phyloP scores from a whole-genome alignment of 192 early-diverging fungal genomes.

The Umbelopsis isabellina region DNA sequence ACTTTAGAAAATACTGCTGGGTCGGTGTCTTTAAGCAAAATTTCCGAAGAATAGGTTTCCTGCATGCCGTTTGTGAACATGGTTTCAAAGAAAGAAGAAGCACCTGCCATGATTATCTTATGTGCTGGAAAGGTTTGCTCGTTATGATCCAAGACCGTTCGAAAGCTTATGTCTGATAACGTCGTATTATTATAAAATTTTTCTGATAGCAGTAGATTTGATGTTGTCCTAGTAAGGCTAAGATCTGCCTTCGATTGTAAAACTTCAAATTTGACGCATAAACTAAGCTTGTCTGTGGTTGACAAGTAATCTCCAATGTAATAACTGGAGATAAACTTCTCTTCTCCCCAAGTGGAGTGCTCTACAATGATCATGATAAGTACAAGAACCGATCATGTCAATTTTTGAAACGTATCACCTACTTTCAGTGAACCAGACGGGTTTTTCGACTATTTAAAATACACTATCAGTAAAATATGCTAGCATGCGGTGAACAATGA shows the following conservation, averaged over 20 bases:
- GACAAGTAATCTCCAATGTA: neutral
- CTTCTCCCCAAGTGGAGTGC: conserved; percentile 26
- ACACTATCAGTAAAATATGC: neutral
- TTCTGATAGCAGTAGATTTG: neutral
- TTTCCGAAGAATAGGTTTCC: conserved; percentile 49
- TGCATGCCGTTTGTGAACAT: conserved; percentile 65
- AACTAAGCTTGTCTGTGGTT: conserved; percentile 13
- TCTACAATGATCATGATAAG: neutral
- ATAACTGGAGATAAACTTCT: neutral
- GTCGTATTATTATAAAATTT: conserved; percentile 27
- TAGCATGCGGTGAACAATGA: neutral
- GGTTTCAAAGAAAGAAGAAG: conserved; percentile 56
- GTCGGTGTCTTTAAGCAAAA: conserved; percentile 49
- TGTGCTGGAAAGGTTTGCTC: conserved; percentile 44
- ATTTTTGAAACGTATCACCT: neutral
- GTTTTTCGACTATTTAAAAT: conserved; percentile 4
- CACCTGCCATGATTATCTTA: conserved; percentile 50
- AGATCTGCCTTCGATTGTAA: conserved; percentile 29
- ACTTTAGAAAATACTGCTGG: conserved; percentile 31
- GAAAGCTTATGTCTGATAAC: conserved; percentile 42
- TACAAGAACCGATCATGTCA: neutral
- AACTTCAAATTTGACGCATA: conserved; percentile 41
- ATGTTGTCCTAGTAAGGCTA: conserved; percentile 18
- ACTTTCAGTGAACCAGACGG: conserved; percentile 31
- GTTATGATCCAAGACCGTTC: conserved; percentile 25